phyloP scores from a whole-genome alignment of 768 basidiomycete genomes.

The Kwoniella newhampshirensis region DNA sequence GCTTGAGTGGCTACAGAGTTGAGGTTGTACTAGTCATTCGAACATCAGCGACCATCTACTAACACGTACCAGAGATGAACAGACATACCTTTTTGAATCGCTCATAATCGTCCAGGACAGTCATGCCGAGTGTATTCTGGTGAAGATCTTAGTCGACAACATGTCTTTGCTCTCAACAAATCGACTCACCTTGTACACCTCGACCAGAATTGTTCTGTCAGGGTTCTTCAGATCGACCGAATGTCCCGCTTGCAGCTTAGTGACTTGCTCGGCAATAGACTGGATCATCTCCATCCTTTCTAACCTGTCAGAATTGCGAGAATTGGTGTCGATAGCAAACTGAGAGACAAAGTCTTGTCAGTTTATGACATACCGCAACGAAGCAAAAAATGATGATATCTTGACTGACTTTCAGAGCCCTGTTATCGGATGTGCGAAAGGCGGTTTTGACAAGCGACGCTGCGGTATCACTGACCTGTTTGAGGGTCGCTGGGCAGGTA shows the following conservation, averaged over 20 bases:
- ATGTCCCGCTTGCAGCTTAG: conserved; percentile 25
- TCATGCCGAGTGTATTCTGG: conserved; percentile 36
- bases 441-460: conserved; percentile 15
- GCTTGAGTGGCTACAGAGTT: not conserved
- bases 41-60: not conserved
- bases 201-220: conserved; percentile 38
- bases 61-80: not conserved
- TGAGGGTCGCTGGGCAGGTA: conserved; percentile 25
- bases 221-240: conserved; percentile 39
- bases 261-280: conserved; percentile 33
- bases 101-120: conserved; percentile 39
- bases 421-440: conserved; percentile 26
- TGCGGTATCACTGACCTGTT: conserved; percentile 22
- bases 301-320: conserved; percentile 31
- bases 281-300: conserved; percentile 42
- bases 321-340: conserved; percentile 36
- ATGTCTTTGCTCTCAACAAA: not conserved
- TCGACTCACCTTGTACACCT: conserved; percentile 34
- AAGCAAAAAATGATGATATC: not conserved
- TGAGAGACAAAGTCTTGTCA: conserved; percentile 6
- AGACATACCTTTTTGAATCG: conserved; percentile 34
- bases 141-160: not conserved
- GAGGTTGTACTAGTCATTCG: not conserved
- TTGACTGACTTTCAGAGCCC: conserved; percentile 31
- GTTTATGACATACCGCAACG: not conserved